Evolutionary conservation across 2,329 filamentous ascomycete species (phyloP).

Genomic region (Eurotiales sp.): DNA sequence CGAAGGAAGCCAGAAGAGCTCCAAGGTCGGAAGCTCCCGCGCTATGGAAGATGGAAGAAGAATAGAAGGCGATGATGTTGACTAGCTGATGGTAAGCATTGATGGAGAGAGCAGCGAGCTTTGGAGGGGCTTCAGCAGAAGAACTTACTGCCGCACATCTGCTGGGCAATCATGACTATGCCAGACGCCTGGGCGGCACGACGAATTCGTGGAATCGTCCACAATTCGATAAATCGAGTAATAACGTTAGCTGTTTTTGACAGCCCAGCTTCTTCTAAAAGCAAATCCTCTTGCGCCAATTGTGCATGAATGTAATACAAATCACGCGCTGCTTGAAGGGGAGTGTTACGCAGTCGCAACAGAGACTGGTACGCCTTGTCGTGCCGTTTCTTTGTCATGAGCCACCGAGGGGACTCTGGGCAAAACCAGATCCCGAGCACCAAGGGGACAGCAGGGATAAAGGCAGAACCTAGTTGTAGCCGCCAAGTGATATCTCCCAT

Average conservation of each 20-base stretch:
- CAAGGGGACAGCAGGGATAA: slow-evolving; percentile 62
- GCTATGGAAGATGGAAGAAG: slow-evolving; percentile 53
- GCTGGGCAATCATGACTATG: slow-evolving; percentile 74
- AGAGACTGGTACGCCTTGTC: slow-evolving; percentile 59
- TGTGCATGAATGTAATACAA: slow-evolving; percentile 58
- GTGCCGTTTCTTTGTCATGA: slow-evolving; percentile 63
- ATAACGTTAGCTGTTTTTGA: slow-evolving; percentile 53
- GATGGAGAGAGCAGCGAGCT: not conserved
- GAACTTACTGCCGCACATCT: slow-evolving; percentile 57
- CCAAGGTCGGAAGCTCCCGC: slow-evolving; percentile 55
- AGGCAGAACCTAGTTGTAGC: slow-evolving; percentile 61
- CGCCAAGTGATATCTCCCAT: slow-evolving; percentile 60
- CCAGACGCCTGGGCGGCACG: slow-evolving; percentile 71
- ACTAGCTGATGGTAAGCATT: slow-evolving; percentile 28
- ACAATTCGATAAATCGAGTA: slow-evolving; percentile 55
- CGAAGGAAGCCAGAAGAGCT: slow-evolving; percentile 61
- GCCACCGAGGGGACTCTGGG: slow-evolving; percentile 64
- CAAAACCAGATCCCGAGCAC: slow-evolving; percentile 58
- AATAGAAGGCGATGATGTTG: slow-evolving; percentile 76
- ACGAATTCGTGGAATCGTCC: slow-evolving; percentile 47
- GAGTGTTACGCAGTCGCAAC: slow-evolving; percentile 53
- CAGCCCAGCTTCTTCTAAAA: slow-evolving; percentile 22
- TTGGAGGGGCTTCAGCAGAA: not conserved
- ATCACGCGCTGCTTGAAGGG: slow-evolving; percentile 60
- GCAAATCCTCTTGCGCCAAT: slow-evolving; percentile 43